Base-by-base conservation (phyloP, 768 basidiomycete genomes). In the Hortiboletus flavorubellus region DNA sequence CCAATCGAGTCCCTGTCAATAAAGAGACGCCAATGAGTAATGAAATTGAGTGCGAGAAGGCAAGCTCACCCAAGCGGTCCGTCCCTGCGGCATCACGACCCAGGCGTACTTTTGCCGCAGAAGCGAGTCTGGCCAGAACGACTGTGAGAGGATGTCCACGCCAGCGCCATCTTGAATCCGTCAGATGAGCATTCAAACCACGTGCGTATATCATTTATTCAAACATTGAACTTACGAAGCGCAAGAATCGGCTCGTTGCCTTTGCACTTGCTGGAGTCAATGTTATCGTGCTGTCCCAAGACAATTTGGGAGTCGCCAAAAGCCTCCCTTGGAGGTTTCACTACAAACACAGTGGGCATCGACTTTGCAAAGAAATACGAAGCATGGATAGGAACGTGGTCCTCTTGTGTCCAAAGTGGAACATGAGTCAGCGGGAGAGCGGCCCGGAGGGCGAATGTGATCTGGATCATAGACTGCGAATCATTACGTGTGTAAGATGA, bases 1-100 rank as follows among this genome's bases (percentile, higher is more conserved):
- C 93, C 93, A 96, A 68, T 97, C 94, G 42, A 94, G 76, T 1
- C 93, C 93, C 90, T 91, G 40, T 1, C 11, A 9, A 56, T 33
- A n/a, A 31, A 31, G 21, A 35, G 11, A 33, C 14, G 15, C 29
- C 1, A 12, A 38, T 51, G 37, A 49, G 16, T 14, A 37, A 47
- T 33, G 39, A 8, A 18, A 18, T 40, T 12, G 44, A 5, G 33
- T 35, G 6, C 23, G 14, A 31, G 18, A 39, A 21, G 29, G 34
- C 51, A 30, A 11, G 55, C 72, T 46, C 66, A 87, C 89, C 93
- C 93, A 96, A 29, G 87, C 80, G 2, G 89, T 93, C 49, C 86
- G 76, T 0, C 94, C 93, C n/a, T 84, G 80, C 0, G 93, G 89
- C n/a, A 87, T 72, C 18, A 95, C 73, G 10, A 88, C 72, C 94